These are phyloP conservation scores for Aquilaria yunnanensis DNA, from an alignment of 345 rosid genomes.

Conservation along the genomic window DNA sequence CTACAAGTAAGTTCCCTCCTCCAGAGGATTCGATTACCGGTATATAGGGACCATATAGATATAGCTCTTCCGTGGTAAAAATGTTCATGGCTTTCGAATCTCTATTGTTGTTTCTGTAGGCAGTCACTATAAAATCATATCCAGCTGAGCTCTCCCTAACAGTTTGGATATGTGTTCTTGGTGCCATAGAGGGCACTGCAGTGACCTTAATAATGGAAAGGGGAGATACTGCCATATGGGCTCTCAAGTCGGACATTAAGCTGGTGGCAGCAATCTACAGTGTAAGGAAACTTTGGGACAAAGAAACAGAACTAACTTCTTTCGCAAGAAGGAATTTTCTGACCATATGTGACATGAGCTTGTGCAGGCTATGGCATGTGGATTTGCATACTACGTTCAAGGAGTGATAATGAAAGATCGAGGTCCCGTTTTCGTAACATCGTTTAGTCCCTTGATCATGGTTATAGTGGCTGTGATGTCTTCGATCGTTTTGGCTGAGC, in stretches of 20 bases:
- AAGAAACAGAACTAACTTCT: background rate
- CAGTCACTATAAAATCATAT: conserved; percentile 50
- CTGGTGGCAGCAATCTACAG: conserved; percentile 56
- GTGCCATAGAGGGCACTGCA: conserved; percentile 50
- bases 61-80: background rate
- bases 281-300: conserved; percentile 34
- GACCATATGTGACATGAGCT: background rate
- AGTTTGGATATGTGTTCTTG: conserved; percentile 71
- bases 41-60: background rate
- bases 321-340: too few relatives aligned
- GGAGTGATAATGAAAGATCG: conserved; percentile 72
- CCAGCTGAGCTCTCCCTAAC: conserved; percentile 84
- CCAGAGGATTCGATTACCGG: too few relatives aligned
- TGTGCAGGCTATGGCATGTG: conserved; percentile 74
- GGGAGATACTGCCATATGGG: conserved; percentile 52
- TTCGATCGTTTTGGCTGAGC: conserved; percentile 66
- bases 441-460: conserved; percentile 76
- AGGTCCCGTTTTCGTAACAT: conserved; percentile 90
- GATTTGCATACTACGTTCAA: conserved; percentile 68
- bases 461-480: conserved; percentile 76
- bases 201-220: conserved; percentile 68
- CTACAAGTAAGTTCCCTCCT: conserved; percentile 40
- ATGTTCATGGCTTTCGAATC: too few relatives aligned
- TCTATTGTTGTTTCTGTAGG: conserved; percentile 22
- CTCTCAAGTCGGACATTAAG: conserved; percentile 64